phyloP scores from a whole-genome alignment of 805 yeast species.

The Ogataea neopini region DNA sequence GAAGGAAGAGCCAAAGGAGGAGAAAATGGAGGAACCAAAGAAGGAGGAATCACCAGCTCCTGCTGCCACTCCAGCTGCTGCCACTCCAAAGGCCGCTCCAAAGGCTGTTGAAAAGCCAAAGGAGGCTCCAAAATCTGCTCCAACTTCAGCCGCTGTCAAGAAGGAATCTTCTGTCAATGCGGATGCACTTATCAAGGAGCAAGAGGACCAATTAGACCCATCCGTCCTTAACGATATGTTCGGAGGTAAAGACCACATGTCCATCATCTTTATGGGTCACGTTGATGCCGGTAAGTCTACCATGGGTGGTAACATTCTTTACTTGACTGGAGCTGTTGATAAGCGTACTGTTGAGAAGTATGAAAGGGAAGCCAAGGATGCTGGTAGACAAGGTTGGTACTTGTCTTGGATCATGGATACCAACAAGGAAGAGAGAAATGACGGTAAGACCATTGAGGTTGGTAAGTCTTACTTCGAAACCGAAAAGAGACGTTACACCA shows the following conservation, averaged over 20 bases:
- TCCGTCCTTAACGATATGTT: slow-evolving; percentile 89
- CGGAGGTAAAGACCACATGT: slow-evolving; percentile 96
- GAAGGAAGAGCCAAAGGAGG: slow-evolving; percentile 26
- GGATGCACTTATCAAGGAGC: slow-evolving; percentile 63
- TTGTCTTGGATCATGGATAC: slow-evolving; percentile 99
- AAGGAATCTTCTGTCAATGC: slow-evolving; percentile 32
- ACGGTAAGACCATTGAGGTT: slow-evolving; percentile 98
- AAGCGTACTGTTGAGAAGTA: slow-evolving; percentile 98
- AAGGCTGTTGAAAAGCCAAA: slow-evolving; percentile 40
- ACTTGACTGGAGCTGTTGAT: slow-evolving; percentile 94
- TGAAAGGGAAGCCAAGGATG: slow-evolving; percentile 98
- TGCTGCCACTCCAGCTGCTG: slow-evolving; percentile 6
- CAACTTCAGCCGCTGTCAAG: slow-evolving; percentile 10
- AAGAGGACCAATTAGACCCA: slow-evolving; percentile 81
- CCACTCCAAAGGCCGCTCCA: slow-evolving; percentile 21
- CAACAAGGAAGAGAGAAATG: slow-evolving; percentile 96
- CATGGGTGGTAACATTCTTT: slow-evolving; percentile 97
- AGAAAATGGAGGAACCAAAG: slow-evolving; percentile 27
- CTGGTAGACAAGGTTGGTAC: slow-evolving; percentile 99
- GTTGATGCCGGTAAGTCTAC: slow-evolving; percentile 99
- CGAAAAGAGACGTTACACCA: slow-evolving; percentile 95
- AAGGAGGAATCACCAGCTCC: slow-evolving; percentile 21
- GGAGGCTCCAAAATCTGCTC: background rate
- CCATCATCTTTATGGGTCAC: slow-evolving; percentile 98
- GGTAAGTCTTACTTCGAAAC: slow-evolving; percentile 98